phyloP scores from a whole-genome alignment of 2,329 filamentous ascomycete species.

The Leptoxyphium fumago region DNA sequence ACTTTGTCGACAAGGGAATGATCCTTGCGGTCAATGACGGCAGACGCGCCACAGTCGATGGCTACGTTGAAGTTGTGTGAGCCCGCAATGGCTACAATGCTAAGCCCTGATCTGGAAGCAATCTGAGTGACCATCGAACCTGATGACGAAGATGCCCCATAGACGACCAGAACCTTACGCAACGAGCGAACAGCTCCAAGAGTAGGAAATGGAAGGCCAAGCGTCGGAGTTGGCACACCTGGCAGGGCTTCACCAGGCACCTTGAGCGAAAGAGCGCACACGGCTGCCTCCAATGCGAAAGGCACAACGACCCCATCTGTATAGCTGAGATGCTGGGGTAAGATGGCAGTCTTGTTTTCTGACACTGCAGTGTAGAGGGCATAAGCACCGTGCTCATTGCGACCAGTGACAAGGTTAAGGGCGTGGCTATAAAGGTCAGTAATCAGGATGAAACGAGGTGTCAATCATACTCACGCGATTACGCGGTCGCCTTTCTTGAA shows the following conservation, averaged over 20 bases:
- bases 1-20: constrained; percentile 23
- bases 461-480: constrained; percentile 5
- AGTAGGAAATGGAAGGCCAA: constrained; percentile 22
- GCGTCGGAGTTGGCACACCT: not conserved
- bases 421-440: constrained; percentile 4
- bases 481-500: constrained; percentile 25
- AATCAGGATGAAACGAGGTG: not conserved
- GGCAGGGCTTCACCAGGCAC: constrained; percentile 14
- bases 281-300: constrained; percentile 29
- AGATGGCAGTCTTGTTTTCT: constrained; percentile 20
- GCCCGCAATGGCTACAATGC: constrained; percentile 20
- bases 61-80: constrained; percentile 20
- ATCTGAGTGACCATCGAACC: constrained; percentile 21
- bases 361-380: constrained; percentile 21
- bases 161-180: constrained; percentile 26
- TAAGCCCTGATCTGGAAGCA: constrained; percentile 20
- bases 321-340: constrained; percentile 25
- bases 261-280: constrained; percentile 25
- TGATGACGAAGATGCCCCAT: constrained; percentile 23
- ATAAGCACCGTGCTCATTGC: constrained; percentile 15
- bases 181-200: constrained; percentile 7
- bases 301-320: constrained; percentile 28
- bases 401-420: constrained; percentile 11
- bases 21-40: constrained; percentile 22
- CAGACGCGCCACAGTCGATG: constrained; percentile 15